Base-by-base conservation (phyloP, 495 filamentous ascomycete species). In the Lophiotrema nucula region DNA sequence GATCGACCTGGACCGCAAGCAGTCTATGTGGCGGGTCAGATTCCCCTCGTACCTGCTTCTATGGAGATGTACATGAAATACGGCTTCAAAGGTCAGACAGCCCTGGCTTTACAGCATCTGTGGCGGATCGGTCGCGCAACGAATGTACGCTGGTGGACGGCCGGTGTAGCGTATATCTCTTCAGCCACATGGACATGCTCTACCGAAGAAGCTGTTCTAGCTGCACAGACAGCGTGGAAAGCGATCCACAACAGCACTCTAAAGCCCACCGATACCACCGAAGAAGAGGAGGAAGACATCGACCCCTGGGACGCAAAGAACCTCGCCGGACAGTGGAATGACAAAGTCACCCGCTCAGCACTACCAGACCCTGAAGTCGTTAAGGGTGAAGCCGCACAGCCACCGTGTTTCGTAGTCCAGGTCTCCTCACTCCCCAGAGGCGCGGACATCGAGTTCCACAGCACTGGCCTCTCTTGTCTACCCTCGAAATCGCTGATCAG, bases 41-140 rank as follows among this genome's bases (percentile, higher is more conserved):
- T 99, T 47, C 90, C 93, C 1, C 79, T 99, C 1, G 74, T 92
- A 1, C 93, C 93, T 0, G 80, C 85, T 13, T 82, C 81, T 4
- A 97, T 98, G 92, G 79, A n/a, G 58, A 83, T 42, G 18, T 47
- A n/a, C 16, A 46, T 28, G n/a, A 21, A 21, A 1, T 5, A 21
- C 28, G 42, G 16, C 0, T 66, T 66, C 45, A 47, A 27, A 4
- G 35, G 6, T 3, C 80, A 86, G 45, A 75, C 80, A 21, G 77
- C 79, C 5, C 72, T 98, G 5, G 77, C 89, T 2, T 73, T 97
- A 21, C 93, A 99, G 72, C 92, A 99, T 73, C 78, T 97, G 24
- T 93, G 84, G 83, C 79, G 95, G 6, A 88, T 99, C 41, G 92
- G 88, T 1, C 70, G 73, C 24, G 84, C 83, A 11, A 86, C 85